Base-by-base conservation (phyloP, 2,329 filamentous ascomycete genomes). In the Aspergillus intermedius region DNA sequence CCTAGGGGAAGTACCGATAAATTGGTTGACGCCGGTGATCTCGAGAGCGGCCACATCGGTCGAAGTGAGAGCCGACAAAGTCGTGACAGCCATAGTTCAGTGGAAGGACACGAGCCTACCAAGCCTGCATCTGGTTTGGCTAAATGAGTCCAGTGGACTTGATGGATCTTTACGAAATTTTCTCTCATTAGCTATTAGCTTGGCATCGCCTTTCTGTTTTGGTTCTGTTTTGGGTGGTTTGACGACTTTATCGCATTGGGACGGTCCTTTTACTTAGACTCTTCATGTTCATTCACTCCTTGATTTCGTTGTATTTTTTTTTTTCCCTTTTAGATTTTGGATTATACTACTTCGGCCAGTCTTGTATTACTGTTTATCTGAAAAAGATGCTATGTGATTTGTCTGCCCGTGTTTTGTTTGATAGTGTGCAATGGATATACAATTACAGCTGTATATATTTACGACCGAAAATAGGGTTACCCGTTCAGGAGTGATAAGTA, bases 91-190 rank as follows among this genome's bases (percentile, higher is more conserved):
- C 54, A 55, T 48, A 61, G 58, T 51, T 65, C 66, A n/a, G 59
- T 61, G 21, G 67, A 69, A 37, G 61, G 60, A 23, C 65, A 57
- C 23, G 52, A 57, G 37, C 56, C 60, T 19, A 62, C 62, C 5
- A 55, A 52, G 21, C 59, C 64, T 25, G 63, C 58, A n/a, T 68
- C 65, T 51, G 66, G 66, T 39, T 60, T 66, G 54, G 64, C 65
- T 44, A 63, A 64, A 49, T 66, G 58, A 57, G 35, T 50, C 44
- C 41, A 7, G 44, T 50, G 46, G 13, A 15, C 23, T 45, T 50
- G 8, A 30, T 45, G 13, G 23, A 46, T 45, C 37, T 50, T 10
- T 40, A 7, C 32, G 15, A 39, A n/a, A 39, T 39, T 28, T 23
- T 47, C 34, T 35, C 7, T 41, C 42, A 37, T 13, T 49, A 30